phyloP scores from a whole-genome alignment of 768 basidiomycete species.

The Calocera viscosa region DNA sequence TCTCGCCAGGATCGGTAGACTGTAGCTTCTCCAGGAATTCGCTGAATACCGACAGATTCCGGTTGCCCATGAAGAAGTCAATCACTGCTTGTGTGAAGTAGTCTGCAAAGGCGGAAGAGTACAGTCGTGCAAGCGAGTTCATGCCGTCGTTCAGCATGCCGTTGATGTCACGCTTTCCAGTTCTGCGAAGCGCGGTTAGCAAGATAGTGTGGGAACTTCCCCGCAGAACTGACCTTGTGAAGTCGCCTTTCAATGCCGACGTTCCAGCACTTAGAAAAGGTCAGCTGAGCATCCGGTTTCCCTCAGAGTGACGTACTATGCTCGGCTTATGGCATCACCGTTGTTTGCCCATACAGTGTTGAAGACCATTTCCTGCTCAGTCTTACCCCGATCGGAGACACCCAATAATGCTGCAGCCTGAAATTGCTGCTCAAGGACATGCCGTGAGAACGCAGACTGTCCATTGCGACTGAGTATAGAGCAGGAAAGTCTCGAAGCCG shows the following conservation, averaged over 20 bases:
- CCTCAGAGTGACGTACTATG: constrained; percentile 45
- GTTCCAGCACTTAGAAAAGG: constrained; percentile 63
- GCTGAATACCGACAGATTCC: constrained; percentile 76
- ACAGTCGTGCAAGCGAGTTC: constrained; percentile 87
- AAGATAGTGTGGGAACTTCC: neutral
- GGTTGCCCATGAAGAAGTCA: constrained; percentile 79
- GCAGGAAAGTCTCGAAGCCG: neutral
- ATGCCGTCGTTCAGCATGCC: constrained; percentile 93
- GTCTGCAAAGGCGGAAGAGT: constrained; percentile 79
- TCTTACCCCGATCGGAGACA: constrained; percentile 38
- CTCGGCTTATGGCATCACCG: constrained; percentile 84
- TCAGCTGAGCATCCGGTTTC: constrained; percentile 8
- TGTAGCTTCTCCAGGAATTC: constrained; percentile 83
- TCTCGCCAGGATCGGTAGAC: constrained; percentile 82
- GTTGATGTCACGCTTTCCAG: constrained; percentile 85
- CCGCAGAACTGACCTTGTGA: constrained; percentile 13
- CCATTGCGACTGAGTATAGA: constrained; percentile 14
- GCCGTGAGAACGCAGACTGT: constrained; percentile 83
- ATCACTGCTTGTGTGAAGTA: constrained; percentile 97
- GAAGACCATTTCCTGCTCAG: constrained; percentile 59
- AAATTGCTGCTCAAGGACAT: constrained; percentile 62
- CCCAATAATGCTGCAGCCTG: constrained; percentile 57
- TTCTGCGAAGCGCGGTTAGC: constrained; percentile 32
- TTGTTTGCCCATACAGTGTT: constrained; percentile 98
- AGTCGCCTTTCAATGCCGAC: constrained; percentile 75